Conservation (phyloP, 2,329 filamentous ascomycete genomes). For the Pyricularia sp. region DNA sequence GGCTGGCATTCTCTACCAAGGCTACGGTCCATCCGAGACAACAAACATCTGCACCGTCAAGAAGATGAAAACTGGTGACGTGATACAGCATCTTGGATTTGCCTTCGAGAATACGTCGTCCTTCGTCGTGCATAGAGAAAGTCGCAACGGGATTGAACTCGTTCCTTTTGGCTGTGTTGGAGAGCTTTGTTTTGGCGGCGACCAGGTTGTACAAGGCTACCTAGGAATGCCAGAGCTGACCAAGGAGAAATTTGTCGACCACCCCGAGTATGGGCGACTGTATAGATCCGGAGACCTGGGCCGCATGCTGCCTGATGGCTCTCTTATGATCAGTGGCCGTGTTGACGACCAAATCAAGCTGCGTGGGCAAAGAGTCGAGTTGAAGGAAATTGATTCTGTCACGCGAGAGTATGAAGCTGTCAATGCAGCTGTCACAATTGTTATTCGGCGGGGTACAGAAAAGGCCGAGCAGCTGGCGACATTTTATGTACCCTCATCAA, state of each 20-base stretch:
- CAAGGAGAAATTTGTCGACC: conserved; percentile 51
- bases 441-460: conserved; percentile 30
- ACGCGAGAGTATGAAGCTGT: conserved; percentile 40
- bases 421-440: conserved; percentile 49
- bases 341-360: conserved; percentile 74
- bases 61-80: conserved; percentile 41
- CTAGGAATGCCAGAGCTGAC: conserved; percentile 53
- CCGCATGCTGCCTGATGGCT: conserved; percentile 63
- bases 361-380: conserved; percentile 66
- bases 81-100: conserved; percentile 63
- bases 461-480: conserved; percentile 44
- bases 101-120: conserved; percentile 64
- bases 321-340: conserved; percentile 58
- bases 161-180: conserved; percentile 62
- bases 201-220: conserved; percentile 68
- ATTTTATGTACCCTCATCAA: conserved; percentile 48
- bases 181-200: conserved; percentile 76
- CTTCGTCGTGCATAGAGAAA: conserved; percentile 41
- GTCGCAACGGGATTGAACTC: conserved; percentile 16
- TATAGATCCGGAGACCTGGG: conserved; percentile 79
- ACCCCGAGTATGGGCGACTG: conserved; percentile 55
- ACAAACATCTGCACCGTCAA: conserved; percentile 79
- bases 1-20: conserved; percentile 60
- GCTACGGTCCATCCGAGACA: conserved; percentile 74
- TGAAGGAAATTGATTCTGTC: conserved; percentile 58